Base-by-base conservation (phyloP, 768 basidiomycete species). In the Podaxis mareebaensis region DNA sequence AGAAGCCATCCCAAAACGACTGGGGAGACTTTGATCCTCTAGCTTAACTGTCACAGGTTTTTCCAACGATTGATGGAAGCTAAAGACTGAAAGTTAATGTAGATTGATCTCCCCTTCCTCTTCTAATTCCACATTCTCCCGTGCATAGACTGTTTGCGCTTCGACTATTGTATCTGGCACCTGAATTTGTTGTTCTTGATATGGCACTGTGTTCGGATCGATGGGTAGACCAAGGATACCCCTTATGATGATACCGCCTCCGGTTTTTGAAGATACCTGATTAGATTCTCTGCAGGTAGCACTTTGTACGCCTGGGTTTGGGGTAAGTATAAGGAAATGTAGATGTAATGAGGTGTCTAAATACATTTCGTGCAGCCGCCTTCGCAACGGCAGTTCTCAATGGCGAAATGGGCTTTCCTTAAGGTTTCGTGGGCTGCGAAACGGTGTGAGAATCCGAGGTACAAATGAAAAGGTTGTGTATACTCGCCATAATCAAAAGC, bases 21-120 rank as follows among this genome's bases (percentile, higher is more conserved):
- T 92, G 90, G 89, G 85, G 85, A 24, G 92, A 91, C 71, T 94
- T 94, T 70, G 92, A 94, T 77, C 92, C 92, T 12, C 76, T 92
- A 51, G 80, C 83, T 56, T 90, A 74, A 62, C 24, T 55, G 20
- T 38, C 15, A 7, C 44, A 12, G 0, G 8, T 20, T 46, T 46
- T 46, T 7, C 20, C 44, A 17, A 46, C 12, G 13, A 52, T 42
- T n/a, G 28, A 51, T 40, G 51, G 11, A 12, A 11, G 30, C 24
- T 30, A 28, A 20, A 38, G 3, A 11, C 38, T 39, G 26, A 40
- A 46, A 42, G 11, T 40, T 52, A 60, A 64, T 66, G 63, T 64
- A 66, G 58, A 22, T 63, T 33, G 46, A 60, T 56, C 58, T 26
- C 53, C 7, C 26, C 33, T 15, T 38, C 64, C 56, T 61, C 66